Percentiles rank a stretch among this genome's conserved stretches.
Conservation (phyloP, 192 early-diverging fungal genomes). For the Cladochytrium replicatum region DNA sequence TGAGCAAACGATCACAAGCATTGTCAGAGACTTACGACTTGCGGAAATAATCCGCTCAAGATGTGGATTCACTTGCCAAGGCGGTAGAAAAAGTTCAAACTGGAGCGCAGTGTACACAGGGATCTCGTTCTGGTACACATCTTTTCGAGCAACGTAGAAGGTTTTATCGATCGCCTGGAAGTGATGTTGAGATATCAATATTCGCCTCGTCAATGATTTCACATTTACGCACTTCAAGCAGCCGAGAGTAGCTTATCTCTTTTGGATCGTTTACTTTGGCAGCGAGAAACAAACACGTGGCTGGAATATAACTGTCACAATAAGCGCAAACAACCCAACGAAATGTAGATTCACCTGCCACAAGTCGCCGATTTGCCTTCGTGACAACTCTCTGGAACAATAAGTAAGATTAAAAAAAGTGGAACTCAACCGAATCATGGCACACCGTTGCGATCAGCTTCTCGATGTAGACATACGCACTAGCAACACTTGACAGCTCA, state of each 20-base stretch:
- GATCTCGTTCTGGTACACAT: conserved; percentile 84
- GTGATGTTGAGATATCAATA: neutral
- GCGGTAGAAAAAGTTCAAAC: conserved; percentile 80
- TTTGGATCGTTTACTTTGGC: conserved; percentile 83
- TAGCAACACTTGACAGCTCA: conserved; percentile 82
- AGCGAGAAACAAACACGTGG: conserved; percentile 70
- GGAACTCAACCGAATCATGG: neutral
- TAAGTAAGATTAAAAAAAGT: neutral
- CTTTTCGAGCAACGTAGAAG: conserved; percentile 64
- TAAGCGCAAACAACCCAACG: conserved; percentile 6
- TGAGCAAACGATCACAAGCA: too few relatives aligned
- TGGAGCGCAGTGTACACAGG: conserved; percentile 81
- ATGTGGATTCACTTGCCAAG: conserved; percentile 86
- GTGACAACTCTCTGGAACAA: conserved; percentile 43
- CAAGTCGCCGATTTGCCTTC: conserved; percentile 62
- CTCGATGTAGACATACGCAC: conserved; percentile 90
- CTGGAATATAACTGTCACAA: conserved; percentile 18
- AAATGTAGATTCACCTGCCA: conserved; percentile 33
- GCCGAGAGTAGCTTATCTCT: conserved; percentile 45
- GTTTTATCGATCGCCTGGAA: conserved; percentile 58
- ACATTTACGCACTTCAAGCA: conserved; percentile 42
- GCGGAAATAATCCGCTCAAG: conserved; percentile 72
- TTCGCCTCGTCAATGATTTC: neutral
- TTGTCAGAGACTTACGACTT: too few relatives aligned
- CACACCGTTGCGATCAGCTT: conserved; percentile 76